Percentiles rank a stretch among this genome's conserved stretches.
Evolutionary conservation across 768 basidiomycete genomes (phyloP).

Genomic region (Cystobasidiopsis lactophilus): DNA sequence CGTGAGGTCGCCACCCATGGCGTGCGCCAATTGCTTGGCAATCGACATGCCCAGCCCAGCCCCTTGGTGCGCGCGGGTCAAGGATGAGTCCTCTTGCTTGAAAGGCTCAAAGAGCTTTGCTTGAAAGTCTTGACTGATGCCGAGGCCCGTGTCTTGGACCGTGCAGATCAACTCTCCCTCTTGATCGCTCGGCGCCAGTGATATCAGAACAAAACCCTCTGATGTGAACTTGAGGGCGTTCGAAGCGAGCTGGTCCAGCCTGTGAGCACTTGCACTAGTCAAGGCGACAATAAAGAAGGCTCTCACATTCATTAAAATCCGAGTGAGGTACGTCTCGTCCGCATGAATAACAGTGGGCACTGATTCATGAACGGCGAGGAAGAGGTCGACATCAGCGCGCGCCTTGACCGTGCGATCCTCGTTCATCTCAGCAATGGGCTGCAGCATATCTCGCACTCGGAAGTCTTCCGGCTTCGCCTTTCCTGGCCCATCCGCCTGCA

Average conservation of each 20-base stretch:
- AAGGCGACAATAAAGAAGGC: no score
- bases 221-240: background rate
- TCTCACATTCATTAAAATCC: background rate
- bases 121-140: background rate
- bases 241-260: no score
- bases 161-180: background rate
- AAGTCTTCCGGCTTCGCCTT: background rate
- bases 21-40: background rate
- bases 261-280: no score
- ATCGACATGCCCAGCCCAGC: background rate
- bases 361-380: background rate
- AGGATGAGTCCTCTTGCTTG: background rate
- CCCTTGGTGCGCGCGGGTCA: background rate
- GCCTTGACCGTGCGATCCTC: background rate
- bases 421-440: background rate
- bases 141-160: background rate
- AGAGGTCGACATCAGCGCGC: background rate
- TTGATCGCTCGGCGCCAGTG: background rate
- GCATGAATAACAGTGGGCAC: background rate
- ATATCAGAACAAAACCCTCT: background rate
- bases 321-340: conserved; percentile 1
- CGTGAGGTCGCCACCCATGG: background rate
- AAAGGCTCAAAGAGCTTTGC: background rate
- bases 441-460: background rate
- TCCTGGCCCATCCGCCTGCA: no score